Base-by-base conservation (phyloP, 2,329 filamentous ascomycete genomes). In the Fusarium mexicanum region DNA sequence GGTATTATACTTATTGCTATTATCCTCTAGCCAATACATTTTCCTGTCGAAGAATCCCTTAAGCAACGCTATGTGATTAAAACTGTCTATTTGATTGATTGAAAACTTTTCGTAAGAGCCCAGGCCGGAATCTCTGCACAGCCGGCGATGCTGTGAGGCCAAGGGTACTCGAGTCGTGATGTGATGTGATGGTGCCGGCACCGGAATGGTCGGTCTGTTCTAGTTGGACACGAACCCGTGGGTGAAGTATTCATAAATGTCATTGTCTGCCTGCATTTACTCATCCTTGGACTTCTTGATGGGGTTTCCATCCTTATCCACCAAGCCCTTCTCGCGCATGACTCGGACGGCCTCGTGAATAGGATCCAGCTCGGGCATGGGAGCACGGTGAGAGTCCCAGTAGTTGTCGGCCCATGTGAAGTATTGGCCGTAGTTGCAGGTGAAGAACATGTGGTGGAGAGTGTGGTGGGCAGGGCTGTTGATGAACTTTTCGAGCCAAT, bases 401-500 rank as follows among this genome's bases (percentile, higher is more conserved):
- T 83, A 85, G 78, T 59, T 81, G 75, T 86, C 84, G 73, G 83
- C 84, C 84, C 84, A 86, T 69, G 85, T 86, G 71, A 86, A 86
- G 77, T 86, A 86, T 78, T 86, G 85, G 67, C 85, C 85, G 77
- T 86, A 86, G 79, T 86, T 86, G 83, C 84, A 83, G 68, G 83
- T 86, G 76, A 86, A 86, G 79, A 85, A 86, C 77, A 86, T 84
- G 79, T 86, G 85, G 77, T 86, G 85, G 38, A 86, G 80, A 8
- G 84, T 86, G 80, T 86, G 85, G 77, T 85, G 84, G 17, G 85
- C 85, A 12, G 85, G 84, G 71, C 84, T 84, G 81, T 86, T 86
- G 81, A 86, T 83, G 74, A 81, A 85, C 69, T 83, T 84, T 67
- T 86, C 84, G 24, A 83, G 79, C 83, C 84, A 85, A 73, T 86